Base-by-base conservation (phyloP, 2,329 filamentous ascomycete species). In the Pezicula neosporulosa region DNA sequence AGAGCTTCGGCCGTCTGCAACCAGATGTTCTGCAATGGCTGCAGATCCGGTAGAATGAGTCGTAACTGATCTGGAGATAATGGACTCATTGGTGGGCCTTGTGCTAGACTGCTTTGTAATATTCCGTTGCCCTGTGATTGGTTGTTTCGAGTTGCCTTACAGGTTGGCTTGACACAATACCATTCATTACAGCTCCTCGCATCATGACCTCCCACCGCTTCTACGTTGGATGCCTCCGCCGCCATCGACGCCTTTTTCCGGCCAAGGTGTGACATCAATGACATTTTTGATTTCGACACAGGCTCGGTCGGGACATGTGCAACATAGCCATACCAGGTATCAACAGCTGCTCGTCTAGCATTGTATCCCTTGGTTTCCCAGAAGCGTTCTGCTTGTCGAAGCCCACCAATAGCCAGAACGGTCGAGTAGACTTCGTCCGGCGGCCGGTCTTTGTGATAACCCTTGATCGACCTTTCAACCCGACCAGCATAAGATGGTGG, bases 311-410 rank as follows among this genome's bases (percentile, higher is more conserved):
- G 61, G 8, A 77, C 76, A 52, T 72, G 77, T 2, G 72, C 71
- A 8, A 86, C 66, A 16, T 70, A 72, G 38, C 73, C 73, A 62
- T 79, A 83, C 82, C 82, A 86, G 5, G 62, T 69, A 59, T 86
- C 83, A 15, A 86, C 82, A 2, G 78, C 77, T 18, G 73, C 72
- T 51, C 82, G 74, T 30, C 83, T 73, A 47, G 72, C 72, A 61
- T 83, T 86, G 66, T 86, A 86, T 2, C 82, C 81, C 60, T 84
- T 84, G 37, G 83, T 81, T 61, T 85, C 81, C 83, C 83, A 86
- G 35, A 86, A 75, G 42, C 77, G 73, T 58, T 85, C 80, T 1
- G 85, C 81, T 60, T 86, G 80, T 8, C 82, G 75, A 50, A 86
- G 68, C 2, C 83, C 83, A 33, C 83, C 83, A 10, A 86, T 69